Conservation (phyloP, 2,329 filamentous ascomycete species). For the Monilinia polystroma region DNA sequence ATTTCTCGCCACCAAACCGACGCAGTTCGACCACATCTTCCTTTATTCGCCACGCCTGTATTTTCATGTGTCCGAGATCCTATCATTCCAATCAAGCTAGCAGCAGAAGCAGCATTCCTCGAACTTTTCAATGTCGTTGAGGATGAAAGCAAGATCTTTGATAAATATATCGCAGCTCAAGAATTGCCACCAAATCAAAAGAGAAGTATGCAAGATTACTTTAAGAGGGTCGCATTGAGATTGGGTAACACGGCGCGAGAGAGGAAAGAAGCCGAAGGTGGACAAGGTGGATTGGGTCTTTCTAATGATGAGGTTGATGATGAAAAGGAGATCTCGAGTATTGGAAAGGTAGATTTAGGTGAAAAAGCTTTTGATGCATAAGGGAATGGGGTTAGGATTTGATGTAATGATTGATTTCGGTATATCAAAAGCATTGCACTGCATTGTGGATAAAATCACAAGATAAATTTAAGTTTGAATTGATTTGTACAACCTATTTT, state of each 20-base stretch:
- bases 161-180: conserved; percentile 78
- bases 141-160: conserved; percentile 81
- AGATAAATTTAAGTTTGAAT: not conserved
- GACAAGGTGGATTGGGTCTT: conserved; percentile 78
- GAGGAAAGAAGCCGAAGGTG: conserved; percentile 86
- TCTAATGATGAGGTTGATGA: conserved; percentile 92
- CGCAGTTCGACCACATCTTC: conserved; percentile 76
- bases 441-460: not conserved
- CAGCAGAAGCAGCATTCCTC: conserved; percentile 91
- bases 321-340: conserved; percentile 92
- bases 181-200: conserved; percentile 71
- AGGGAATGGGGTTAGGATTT: conserved; percentile 18
- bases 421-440: not conserved
- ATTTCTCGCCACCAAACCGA: conserved; percentile 77
- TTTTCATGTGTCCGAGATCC: conserved; percentile 88
- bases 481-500: not conserved
- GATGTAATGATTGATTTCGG: conserved; percentile 3
- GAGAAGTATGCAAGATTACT: conserved; percentile 94
- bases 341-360: conserved; percentile 82
- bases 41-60: conserved; percentile 75
- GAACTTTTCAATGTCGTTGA: conserved; percentile 88
- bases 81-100: conserved; percentile 92
- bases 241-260: conserved; percentile 86
- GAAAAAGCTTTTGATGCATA: conserved; percentile 47
- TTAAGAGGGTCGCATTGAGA: conserved; percentile 85